phyloP scores from a whole-genome alignment of 495 filamentous ascomycete species.

The Aspergillus funiculosus region DNA sequence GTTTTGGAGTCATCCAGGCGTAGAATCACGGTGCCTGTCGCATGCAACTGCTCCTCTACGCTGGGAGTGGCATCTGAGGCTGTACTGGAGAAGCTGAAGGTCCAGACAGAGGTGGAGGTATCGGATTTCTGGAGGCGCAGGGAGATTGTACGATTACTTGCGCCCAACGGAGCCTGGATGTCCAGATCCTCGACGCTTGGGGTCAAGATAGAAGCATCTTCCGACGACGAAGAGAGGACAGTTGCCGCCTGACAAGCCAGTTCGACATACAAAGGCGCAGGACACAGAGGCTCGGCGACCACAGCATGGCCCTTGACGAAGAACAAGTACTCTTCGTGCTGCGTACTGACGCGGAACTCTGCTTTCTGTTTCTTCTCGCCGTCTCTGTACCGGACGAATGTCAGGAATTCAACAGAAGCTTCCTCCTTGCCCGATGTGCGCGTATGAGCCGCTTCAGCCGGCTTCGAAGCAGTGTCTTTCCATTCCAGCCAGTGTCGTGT shows the following conservation, averaged over 20 bases:
- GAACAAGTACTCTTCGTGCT: not conserved
- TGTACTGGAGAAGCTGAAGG: not conserved
- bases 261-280: not conserved
- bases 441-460: not conserved
- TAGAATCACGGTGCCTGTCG: not conserved
- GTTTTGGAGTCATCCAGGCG: not conserved
- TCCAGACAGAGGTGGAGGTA: not conserved
- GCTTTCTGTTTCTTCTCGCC: not conserved
- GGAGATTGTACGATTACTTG: not conserved
- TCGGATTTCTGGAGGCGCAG: not conserved
- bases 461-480: conserved; percentile 2
- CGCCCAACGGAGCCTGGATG: conserved; percentile 1
- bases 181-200: conserved; percentile 5
- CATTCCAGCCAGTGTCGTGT: conserved; percentile 34
- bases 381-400: not conserved
- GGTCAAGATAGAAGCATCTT: not conserved
- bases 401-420: not conserved
- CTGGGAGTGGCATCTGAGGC: not conserved
- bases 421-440: not conserved
- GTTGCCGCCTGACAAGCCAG: not conserved
- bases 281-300: not conserved
- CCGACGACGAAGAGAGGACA: not conserved
- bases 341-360: not conserved
- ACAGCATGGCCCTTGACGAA: conserved; percentile 4
- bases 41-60: conserved; percentile 1